Percentiles rank a stretch among this genome's conserved stretches.
Conservation (phyloP, 805 yeast genomes). For the Candida lessepsii region DNA sequence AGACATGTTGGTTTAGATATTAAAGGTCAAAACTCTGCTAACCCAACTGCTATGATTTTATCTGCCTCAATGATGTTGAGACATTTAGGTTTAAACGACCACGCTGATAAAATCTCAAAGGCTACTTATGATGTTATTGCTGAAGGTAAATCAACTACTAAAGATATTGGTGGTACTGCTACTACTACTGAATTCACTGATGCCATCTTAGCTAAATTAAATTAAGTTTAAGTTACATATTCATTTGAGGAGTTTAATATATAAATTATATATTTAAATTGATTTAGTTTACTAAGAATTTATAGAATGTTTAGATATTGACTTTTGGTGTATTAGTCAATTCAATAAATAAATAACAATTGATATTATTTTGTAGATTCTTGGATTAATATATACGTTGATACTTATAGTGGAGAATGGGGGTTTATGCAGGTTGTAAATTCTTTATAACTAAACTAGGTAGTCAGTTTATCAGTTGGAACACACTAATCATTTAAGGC, state of each 20-base stretch:
- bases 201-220: constrained; percentile 77
- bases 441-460: too few species aligned
- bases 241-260: neutral
- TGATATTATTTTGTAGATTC: too few species aligned
- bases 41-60: constrained; percentile 97
- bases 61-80: constrained; percentile 90
- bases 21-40: constrained; percentile 90
- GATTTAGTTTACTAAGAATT: neutral
- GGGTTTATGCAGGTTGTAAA: too few species aligned
- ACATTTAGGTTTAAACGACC: constrained; percentile 84
- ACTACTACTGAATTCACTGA: constrained; percentile 93
- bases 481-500: too few species aligned
- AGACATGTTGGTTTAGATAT: constrained; percentile 98
- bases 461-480: too few species aligned
- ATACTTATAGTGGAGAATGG: too few species aligned
- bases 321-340: neutral
- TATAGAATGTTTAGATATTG: constrained; percentile 5
- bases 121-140: constrained; percentile 90
- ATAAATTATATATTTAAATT: neutral
- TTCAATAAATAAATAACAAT: neutral
- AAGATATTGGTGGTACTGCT: constrained; percentile 87
- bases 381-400: too few species aligned
- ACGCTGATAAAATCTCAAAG: constrained; percentile 81
- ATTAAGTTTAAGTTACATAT: constrained; percentile 13
- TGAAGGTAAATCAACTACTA: constrained; percentile 82